Base-by-base conservation (phyloP, 495 filamentous ascomycete genomes). In the Hypomontagnella monticulosa region DNA sequence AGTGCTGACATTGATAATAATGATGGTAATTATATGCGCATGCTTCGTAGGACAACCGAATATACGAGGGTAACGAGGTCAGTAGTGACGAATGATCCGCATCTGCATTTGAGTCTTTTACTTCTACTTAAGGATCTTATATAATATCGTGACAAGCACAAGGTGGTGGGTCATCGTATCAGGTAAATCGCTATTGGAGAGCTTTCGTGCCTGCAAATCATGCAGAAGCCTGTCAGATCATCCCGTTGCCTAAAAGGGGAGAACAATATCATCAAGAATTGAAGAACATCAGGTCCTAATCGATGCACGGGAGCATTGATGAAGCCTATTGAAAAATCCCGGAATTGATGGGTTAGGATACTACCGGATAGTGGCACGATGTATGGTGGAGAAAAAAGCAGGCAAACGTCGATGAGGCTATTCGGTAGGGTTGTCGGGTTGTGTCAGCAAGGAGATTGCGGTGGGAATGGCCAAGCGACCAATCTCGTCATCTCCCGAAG, bases 401-500 rank as follows among this genome's bases (percentile, higher is more conserved):
- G 4, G n/a, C 11, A 38, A 38, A 53, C 2, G 49, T 7, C 23
- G 19, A 20, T 40, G 54, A 63, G 58, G 64, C 47, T 67, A 55
- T 62, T 49, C n/a, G n/a, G 20, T 49, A 42, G 51, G 23, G 40
- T 63, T 48, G 47, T 49, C 16, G 56, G 48, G 18, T 69, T 57
- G 58, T 57, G 67, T 70, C 62, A 66, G 62, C 62, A 66, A 46
- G 61, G 66, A 69, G 49, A 69, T 69, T 70, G 62, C 54, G 57
- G 66, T 60, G 61, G 57, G 53, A 65, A 52, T 61, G 57, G 67
- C 61, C 63, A 67, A 70, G 63, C 54, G 53, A 67, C 63, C 71
- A 74, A 70, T 72, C 69, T 74, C 63, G 69, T 74, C 71, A 72
- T 72, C 69, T 74, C 71, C 71, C 71, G 69, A 72, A 66, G 66